These are phyloP conservation scores for Phytopythium oedochilum DNA, from an alignment of 352 stramenopile species.

Conservation along the genomic window DNA sequence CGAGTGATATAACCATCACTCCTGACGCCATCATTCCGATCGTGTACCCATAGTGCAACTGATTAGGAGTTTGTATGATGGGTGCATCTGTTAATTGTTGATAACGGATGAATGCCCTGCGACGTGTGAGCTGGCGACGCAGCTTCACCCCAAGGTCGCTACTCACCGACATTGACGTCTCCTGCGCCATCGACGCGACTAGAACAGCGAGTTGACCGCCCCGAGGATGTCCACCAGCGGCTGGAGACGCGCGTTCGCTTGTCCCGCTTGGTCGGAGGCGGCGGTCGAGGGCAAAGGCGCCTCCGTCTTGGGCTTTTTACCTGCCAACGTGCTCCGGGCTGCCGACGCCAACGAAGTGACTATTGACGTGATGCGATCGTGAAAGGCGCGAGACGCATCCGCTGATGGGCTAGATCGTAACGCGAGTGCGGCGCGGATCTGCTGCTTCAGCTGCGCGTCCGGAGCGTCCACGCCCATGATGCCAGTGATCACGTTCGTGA, in stretches of 20 bases:
- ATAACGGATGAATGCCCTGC: not conserved
- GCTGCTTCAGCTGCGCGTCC: not conserved
- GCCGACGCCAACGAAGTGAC: not conserved
- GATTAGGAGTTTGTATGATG: not conserved
- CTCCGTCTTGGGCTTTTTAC: not conserved
- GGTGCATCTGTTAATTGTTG: not conserved
- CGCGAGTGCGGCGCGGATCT: not conserved
- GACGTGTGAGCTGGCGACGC: too few relatives aligned
- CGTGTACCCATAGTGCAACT: too few relatives aligned
- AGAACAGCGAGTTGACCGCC: not conserved
- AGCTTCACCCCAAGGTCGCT: too few relatives aligned
- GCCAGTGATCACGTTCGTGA: not conserved
- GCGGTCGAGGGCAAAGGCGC: too few relatives aligned
- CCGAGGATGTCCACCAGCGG: not conserved
- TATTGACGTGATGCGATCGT: not conserved
- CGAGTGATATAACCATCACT: too few relatives aligned
- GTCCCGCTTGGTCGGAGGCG: not conserved
- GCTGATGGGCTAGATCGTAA: not conserved
- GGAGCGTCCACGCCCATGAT: constrained; percentile 1
- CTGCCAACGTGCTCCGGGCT: not conserved
- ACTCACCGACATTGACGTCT: too few relatives aligned
- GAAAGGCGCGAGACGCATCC: not conserved
- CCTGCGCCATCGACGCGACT: not conserved
- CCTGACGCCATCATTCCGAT: not conserved
- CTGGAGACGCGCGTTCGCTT: not conserved